A percentile compares a stretch with the other conserved stretches of the same genome.
Evolutionary conservation across 2,329 filamentous ascomycete genomes (phyloP).

Genomic region (Talaromyces sp.): DNA sequence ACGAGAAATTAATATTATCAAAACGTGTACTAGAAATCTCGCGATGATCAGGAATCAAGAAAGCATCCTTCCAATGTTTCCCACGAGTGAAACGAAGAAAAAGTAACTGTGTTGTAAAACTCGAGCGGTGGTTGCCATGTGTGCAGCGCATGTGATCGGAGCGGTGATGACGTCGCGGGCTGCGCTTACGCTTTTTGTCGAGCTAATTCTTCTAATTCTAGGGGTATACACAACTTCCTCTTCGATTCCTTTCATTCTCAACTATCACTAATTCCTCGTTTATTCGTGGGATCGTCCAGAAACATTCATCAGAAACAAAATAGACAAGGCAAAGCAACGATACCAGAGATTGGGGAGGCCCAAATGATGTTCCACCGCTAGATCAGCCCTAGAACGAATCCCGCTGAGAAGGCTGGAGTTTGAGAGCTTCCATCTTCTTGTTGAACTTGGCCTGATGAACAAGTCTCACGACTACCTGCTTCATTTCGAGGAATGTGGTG

Average conservation of each 20-base stretch:
- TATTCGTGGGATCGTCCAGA: not conserved
- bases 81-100: not conserved
- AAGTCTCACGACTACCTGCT: slow-evolving; percentile 7
- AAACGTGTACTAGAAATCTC: not conserved
- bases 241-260: not conserved
- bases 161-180: slow-evolving; percentile 11
- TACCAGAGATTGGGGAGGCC: not conserved
- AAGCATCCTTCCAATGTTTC: not conserved
- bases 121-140: slow-evolving; percentile 7
- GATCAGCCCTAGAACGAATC: not conserved
- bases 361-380: not conserved
- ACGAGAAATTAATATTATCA: not conserved
- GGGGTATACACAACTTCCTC: not conserved
- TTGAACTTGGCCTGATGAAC: slow-evolving; percentile 11
- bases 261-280: not conserved
- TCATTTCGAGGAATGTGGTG: slow-evolving; percentile 28
- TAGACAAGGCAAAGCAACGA: not conserved
- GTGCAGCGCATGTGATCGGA: not conserved
- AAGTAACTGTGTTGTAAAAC: not conserved
- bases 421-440: slow-evolving; percentile 9
- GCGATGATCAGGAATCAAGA: not conserved
- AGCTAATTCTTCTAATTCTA: not conserved
- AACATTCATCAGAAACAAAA: not conserved
- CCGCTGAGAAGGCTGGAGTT: not conserved
- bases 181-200: not conserved